phyloP scores from a whole-genome alignment of 495 filamentous ascomycete species.

The Neurospora discreta region DNA sequence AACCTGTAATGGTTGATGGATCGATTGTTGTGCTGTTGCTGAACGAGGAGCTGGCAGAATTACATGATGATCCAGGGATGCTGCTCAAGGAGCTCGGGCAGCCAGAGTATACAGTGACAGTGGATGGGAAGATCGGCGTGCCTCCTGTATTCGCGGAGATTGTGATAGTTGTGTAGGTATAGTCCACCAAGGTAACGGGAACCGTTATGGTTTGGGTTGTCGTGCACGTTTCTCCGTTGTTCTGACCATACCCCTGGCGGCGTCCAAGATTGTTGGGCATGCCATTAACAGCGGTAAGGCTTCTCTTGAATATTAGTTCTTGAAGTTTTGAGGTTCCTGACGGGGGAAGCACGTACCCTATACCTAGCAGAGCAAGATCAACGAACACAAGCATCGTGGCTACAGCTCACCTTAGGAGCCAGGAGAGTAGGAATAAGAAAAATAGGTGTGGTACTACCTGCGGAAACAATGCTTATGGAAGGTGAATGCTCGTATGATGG shows the following conservation, averaged over 20 bases:
- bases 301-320: not conserved
- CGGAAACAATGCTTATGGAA: not conserved
- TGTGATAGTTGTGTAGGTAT: not conserved
- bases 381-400: not conserved
- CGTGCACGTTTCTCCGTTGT: not conserved
- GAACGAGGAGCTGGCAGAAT: not conserved
- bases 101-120: not conserved
- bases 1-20: not conserved
- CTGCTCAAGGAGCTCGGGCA: not conserved
- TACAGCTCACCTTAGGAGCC: not conserved
- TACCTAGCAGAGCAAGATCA: not conserved
- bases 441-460: not conserved
- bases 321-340: not conserved
- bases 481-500: not conserved
- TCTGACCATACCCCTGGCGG: not conserved
- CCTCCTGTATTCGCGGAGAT: not conserved
- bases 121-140: not conserved
- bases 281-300: not conserved
- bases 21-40: not conserved
- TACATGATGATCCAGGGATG: not conserved
- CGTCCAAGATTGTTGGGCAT: not conserved
- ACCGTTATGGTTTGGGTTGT: not conserved
- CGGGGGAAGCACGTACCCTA: not conserved
- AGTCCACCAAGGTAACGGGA: not conserved
- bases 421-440: not conserved